phyloP scores from a whole-genome alignment of 371 early-diverging fungal species.

The Chytridium lagenaria region DNA sequence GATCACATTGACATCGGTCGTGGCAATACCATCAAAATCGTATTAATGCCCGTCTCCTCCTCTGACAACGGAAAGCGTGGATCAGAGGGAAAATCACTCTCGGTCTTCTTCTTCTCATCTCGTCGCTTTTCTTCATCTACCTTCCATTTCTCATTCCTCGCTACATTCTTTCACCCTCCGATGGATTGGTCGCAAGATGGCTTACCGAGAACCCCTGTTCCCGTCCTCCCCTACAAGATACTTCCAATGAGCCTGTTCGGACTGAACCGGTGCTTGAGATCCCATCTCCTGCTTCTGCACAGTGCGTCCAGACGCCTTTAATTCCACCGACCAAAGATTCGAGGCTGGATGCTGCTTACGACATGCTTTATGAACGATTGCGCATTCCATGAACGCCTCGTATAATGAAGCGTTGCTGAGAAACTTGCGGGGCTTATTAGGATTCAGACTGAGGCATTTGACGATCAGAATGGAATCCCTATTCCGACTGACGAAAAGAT shows the following conservation, averaged over 20 bases:
- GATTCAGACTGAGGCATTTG: conserved; percentile 27
- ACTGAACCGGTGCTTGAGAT: neutral
- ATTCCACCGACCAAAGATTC: neutral
- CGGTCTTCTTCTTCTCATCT: neutral
- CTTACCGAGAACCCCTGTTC: too few species aligned
- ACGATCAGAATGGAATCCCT: conserved; percentile 23
- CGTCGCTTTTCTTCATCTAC: neutral
- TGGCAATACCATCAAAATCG: neutral
- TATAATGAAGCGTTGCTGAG: conserved; percentile 19
- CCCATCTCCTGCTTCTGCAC: neutral
- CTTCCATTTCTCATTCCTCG: neutral
- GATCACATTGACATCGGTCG: neutral
- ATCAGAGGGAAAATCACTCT: neutral
- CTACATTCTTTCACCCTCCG: neutral
- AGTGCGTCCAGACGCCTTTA: neutral
- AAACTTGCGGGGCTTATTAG: conserved; percentile 26
- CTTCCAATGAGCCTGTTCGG: neutral
- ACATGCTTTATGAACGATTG: neutral
- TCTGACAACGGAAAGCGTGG: neutral
- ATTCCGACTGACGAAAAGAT: conserved; percentile 16
- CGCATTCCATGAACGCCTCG: conserved; percentile 7
- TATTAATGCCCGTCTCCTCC: conserved; percentile 3
- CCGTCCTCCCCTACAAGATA: neutral
- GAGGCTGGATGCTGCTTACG: neutral
- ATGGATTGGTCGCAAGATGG: neutral